Percentiles rank a stretch among this genome's conserved stretches.
phyloP scores from a whole-genome alignment of 1,284 basidiomycete species.

The Athelia sp. region DNA sequence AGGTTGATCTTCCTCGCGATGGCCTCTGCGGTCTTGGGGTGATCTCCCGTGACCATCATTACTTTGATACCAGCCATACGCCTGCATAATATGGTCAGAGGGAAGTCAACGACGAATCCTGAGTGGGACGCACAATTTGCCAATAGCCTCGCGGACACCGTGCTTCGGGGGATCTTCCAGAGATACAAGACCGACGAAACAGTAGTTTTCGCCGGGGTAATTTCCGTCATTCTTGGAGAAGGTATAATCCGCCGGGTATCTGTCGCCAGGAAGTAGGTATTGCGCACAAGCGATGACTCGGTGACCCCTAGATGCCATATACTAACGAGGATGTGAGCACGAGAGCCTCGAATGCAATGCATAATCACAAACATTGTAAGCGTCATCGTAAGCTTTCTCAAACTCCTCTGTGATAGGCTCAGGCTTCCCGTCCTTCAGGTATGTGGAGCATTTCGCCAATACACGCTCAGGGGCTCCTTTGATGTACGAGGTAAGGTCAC shows the following conservation, averaged over 20 bases:
- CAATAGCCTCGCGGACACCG: slow-evolving; percentile 65
- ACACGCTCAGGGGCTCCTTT: slow-evolving; percentile 70
- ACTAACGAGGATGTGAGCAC: slow-evolving; percentile 29
- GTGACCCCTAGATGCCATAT: slow-evolving; percentile 69
- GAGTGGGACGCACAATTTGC: slow-evolving; percentile 35
- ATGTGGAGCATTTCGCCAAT: slow-evolving; percentile 56
- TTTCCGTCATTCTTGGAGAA: slow-evolving; percentile 53
- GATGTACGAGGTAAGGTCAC: slow-evolving; percentile 47
- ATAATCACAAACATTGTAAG: slow-evolving; percentile 45
- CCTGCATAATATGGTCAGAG: neutral
- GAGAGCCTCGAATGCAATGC: neutral
- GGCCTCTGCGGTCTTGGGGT: slow-evolving; percentile 66
- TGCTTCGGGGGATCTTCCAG: slow-evolving; percentile 69
- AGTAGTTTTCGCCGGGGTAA: slow-evolving; percentile 52
- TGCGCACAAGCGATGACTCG: slow-evolving; percentile 69
- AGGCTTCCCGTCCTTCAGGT: slow-evolving; percentile 45
- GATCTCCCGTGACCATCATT: slow-evolving; percentile 69
- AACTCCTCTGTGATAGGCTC: slow-evolving; percentile 54
- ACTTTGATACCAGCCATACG: slow-evolving; percentile 67
- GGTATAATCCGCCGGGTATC: slow-evolving; percentile 39
- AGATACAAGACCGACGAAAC: slow-evolving; percentile 60
- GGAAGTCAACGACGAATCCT: neutral
- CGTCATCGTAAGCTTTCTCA: slow-evolving; percentile 46
- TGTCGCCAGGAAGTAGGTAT: slow-evolving; percentile 40
- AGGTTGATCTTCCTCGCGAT: slow-evolving; percentile 67